These are phyloP conservation scores for Solanum verrucosum DNA, from an alignment of 257 asterid genomes.

Conservation along the genomic window DNA sequence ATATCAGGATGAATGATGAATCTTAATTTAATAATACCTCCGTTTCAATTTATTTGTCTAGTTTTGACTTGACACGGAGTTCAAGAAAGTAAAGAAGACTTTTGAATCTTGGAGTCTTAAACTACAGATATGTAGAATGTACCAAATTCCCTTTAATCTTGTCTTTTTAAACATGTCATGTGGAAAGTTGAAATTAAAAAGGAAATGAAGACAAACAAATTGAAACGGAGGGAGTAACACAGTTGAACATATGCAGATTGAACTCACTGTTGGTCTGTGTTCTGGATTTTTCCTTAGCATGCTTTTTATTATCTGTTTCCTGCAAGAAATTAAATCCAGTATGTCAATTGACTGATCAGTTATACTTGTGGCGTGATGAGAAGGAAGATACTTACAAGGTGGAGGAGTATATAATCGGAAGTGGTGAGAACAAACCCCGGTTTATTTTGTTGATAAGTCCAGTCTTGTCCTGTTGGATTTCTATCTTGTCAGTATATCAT, in stretches of 20 bases:
- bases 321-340: slow-evolving; percentile 18
- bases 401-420: slow-evolving; percentile 78
- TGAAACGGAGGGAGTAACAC: neutral
- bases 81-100: neutral
- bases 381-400: slow-evolving; percentile 50
- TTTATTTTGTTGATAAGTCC: slow-evolving; percentile 91
- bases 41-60: neutral
- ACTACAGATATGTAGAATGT: neutral
- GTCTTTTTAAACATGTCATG: neutral
- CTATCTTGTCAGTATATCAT: neutral
- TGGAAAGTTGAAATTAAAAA: neutral
- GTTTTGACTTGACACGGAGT: neutral
- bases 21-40: neutral
- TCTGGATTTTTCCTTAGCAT: slow-evolving; percentile 92
- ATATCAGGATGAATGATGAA: neutral
- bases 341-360: neutral
- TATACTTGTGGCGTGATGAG: neutral
- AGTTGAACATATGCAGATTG: neutral
- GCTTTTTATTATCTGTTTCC: slow-evolving; percentile 88
- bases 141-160: neutral
- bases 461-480: slow-evolving; percentile 63
- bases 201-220: neutral
- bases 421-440: slow-evolving; percentile 73
- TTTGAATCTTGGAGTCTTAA: neutral
- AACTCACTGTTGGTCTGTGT: slow-evolving; percentile 81